Base-by-base conservation (phyloP, 2,329 filamentous ascomycete genomes). In the Ophiostoma pallidulum region DNA sequence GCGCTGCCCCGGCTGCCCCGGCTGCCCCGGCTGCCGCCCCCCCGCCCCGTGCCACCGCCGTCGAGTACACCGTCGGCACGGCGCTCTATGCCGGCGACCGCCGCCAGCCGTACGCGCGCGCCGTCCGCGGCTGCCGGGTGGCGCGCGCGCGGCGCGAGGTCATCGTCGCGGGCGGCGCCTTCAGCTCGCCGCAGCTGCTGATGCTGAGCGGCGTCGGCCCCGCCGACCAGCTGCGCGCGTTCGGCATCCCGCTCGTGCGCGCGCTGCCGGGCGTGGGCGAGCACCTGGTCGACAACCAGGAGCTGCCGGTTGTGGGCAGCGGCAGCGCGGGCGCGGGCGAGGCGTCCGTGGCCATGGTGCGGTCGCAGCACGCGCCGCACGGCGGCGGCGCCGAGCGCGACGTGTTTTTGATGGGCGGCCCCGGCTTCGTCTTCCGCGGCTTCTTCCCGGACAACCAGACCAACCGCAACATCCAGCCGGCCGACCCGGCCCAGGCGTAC, bases 111-210 rank as follows among this genome's bases (percentile, higher is more conserved):
- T 33, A 33, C 10, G 59, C 63, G 3, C 56, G 52, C 8, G 61
- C 60, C 8, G 57, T 56, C 31, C 63, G 64, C 14, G 20, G 14
- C 4, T 16, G 22, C 29, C 24, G 26, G 38, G 13, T 20, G 38
- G 38, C 24, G 10, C 18, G 45, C 3, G 59, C 59, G 26, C 48
- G 51, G 24, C 63, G 62, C 31, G 73, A 76, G 53, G 66, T 77
- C 18, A 74, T 76, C 42, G 51, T 76, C 14, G 65, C 68, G 0
- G 71, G 69, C 2, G 73, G 74, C 8, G 62, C 67, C 4, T 71
- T 74, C 56, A 72, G 73, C 57, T 67, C 68, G 9, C 73, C 73
- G 2, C 70, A 74, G 51, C 62, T 76, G 4, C 67, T 77, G 6
- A 71, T 72, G 59, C 63, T 74, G 18, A 49, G 47, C 42, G 47